Base-by-base conservation (phyloP, 140 eudicot species). In the Stevia rebaudiana region DNA sequence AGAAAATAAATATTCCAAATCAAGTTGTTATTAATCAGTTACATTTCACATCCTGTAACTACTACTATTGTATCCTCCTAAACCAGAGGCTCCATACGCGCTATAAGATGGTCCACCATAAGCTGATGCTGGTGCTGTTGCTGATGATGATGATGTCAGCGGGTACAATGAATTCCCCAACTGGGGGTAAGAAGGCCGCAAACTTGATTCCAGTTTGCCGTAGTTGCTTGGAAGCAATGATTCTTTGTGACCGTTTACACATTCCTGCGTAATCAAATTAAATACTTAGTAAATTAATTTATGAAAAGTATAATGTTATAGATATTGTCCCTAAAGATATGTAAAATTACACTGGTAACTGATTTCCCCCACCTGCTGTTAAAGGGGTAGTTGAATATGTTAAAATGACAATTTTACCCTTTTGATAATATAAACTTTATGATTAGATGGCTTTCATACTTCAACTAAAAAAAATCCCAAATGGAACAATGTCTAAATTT, bases 141-240 rank as follows among this genome's bases (percentile, higher is more conserved):
- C 72, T 18, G 74, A 7, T 19, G 55, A 12, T 7, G 90, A 74
- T 35, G 95, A 74, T 37, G 79, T 46, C 3, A 73, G 24, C 6
- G 78, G 73, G 47, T 80, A 90, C 1, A 87, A 68, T 52, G 75
- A 25, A 53, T 64, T 75, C 33, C 86, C 78, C 30, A 84, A 9
- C 61, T 87, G 86, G 1, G 95, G 68, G 76, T 84, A 83, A 0
- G 94, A 75, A 4, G 92, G 68, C 88, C 98, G 84, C 81, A 77
- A 77, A 11, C 90, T 80, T 0, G 85, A 62, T 17, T 87, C 98
- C 28, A 76, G 13, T 25, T 66, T 76, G n/a, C 94, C 83, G 35
- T 86, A 86, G 51, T 77, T 58, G 72, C 89, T 73, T 11, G 84
- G 70, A 36, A 67, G 43, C 5, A 82, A 49, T 44, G 81, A 52